Evolutionary conservation across 129 eudicot species (phyloP), one percentile per base, ranked within the genome.

Genomic region (Artemisia argyi): DNA sequence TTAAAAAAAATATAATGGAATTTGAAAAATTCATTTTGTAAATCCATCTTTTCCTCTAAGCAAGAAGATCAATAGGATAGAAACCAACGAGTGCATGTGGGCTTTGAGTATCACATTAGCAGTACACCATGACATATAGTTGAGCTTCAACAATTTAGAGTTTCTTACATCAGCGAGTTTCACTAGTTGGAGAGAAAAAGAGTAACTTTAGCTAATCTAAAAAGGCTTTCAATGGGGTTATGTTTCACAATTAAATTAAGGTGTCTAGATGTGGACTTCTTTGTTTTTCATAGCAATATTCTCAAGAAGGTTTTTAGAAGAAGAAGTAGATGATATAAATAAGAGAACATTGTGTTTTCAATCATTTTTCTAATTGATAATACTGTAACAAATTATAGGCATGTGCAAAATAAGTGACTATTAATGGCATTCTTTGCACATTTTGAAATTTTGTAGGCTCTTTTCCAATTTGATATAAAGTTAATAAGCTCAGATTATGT

Each of bases 401-500:
- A 20, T 57, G 63, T 57, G 63, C 35, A 19, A 20, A 10, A 2
- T 57, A 57, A 10, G 32, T 20, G 61, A 9, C 30, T 18, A 18
- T 19, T 24, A 56, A 56, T 32, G 68, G 51, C 22, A 62, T 15
- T 46, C n/a, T 62, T 62, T 63, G 68, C 52, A 39, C 15, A 4
- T 57, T 20, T 35, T 64, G 3, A 35, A 39, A 24, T 20, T 5
- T n/a, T 44, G 49, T 64, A 15, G 18, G 68, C 26, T 8, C 19
- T 50, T 64, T 64, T 15, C 19, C 16, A 30, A 15, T 62, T 32
- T 62, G 20, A 32, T 19, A 44, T 57, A 16, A 56, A 19, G 13
- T 9, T 18, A 35, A 35, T 35, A 35, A 7, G 44, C 9, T 35
- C 44, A 35, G 2, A 35, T 35, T 5, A 35, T 35, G 44, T 35